A percentile compares a stretch with the other conserved stretches of the same genome.
Conservation (phyloP, 257 asterid genomes). For the Mentha longifolia region DNA sequence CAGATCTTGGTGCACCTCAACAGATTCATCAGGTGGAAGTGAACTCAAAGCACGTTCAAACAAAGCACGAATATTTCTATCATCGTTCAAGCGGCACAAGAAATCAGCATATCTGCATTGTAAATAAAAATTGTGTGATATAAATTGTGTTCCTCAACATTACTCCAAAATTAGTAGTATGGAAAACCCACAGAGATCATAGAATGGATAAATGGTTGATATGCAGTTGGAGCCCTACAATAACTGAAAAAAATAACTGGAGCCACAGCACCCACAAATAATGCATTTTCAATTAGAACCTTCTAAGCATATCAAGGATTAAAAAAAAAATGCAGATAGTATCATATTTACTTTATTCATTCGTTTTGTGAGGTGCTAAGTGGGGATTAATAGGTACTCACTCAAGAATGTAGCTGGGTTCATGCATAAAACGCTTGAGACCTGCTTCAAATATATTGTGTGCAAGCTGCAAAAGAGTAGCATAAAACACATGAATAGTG, state of each 20-base stretch:
- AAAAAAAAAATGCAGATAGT: background rate
- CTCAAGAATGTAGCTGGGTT: conserved; percentile 97
- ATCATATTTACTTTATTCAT: background rate
- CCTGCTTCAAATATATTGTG: conserved; percentile 95
- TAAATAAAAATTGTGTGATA: conserved; percentile 15
- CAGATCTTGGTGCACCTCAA: conserved; percentile 63
- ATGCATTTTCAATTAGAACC: background rate
- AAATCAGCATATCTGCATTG: conserved; percentile 94
- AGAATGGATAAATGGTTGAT: background rate
- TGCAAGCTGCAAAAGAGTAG: conserved; percentile 65
- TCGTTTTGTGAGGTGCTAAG: background rate
- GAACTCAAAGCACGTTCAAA: conserved; percentile 96
- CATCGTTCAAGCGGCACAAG: conserved; percentile 90
- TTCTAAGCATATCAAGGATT: conserved; percentile 22
- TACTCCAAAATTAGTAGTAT: background rate
- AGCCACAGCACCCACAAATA: background rate
- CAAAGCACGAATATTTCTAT: conserved; percentile 92
- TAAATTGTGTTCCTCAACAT: conserved; percentile 1
- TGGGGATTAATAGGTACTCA: conserved; percentile 47
- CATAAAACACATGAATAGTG: conserved; percentile 16
- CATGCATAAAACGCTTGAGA: conserved; percentile 92
- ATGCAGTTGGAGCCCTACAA: background rate
- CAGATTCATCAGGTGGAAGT: conserved; percentile 90
- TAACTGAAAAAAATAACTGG: background rate
- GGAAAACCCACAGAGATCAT: background rate